Evolutionary conservation across 192 early-diverging fungal species (phyloP).

Genomic region (Haplosporangium gracile): DNA sequence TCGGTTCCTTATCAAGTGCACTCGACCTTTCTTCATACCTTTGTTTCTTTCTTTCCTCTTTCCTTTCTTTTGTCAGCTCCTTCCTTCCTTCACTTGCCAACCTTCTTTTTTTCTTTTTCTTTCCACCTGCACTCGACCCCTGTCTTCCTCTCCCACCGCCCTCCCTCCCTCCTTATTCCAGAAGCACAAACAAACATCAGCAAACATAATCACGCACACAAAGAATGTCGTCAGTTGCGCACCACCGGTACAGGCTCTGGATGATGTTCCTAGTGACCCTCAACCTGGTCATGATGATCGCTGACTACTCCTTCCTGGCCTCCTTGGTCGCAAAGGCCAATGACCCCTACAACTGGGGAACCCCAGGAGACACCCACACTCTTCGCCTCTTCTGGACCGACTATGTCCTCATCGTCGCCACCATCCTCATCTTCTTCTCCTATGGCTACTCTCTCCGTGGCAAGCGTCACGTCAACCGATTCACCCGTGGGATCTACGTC

Average conservation of each 20-base stretch:
- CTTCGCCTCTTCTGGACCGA: background rate
- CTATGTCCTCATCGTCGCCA: background rate
- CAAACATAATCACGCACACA: background rate
- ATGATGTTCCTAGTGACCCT: background rate
- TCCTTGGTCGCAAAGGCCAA: background rate
- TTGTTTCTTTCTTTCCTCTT: background rate
- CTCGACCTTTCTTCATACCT: background rate
- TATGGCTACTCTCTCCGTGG: background rate
- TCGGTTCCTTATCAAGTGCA: background rate
- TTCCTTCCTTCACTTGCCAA: background rate
- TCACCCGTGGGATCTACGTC: background rate
- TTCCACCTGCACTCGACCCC: background rate
- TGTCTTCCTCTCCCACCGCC: background rate
- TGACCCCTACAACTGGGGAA: background rate
- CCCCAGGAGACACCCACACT: background rate
- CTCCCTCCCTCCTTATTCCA: background rate
- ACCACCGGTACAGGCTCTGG: background rate
- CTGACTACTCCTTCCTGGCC: background rate
- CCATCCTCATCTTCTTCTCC: background rate
- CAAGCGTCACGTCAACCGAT: background rate
- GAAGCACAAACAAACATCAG: background rate
- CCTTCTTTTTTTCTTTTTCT: background rate
- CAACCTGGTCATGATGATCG: slow-evolving; percentile 1
- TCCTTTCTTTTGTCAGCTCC: background rate
- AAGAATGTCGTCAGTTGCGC: background rate